These are phyloP conservation scores for Pachyrhizus erosus DNA, from an alignment of 306 rosid genomes.

Conservation along the genomic window DNA sequence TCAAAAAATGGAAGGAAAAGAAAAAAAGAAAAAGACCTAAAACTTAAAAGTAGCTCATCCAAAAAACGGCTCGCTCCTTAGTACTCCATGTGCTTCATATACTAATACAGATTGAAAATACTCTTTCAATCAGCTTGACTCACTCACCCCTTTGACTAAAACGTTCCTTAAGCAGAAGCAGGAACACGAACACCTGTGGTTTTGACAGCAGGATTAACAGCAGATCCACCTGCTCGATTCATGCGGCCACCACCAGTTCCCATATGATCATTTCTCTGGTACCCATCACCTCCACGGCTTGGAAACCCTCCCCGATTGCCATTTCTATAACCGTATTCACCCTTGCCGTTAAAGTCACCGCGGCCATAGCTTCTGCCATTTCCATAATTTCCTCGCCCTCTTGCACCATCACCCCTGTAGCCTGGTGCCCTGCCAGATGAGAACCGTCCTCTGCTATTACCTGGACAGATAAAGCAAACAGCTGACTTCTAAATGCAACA, in stretches of 20 bases:
- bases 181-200: conserved; percentile 55
- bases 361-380: conserved; percentile 73
- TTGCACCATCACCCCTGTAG: conserved; percentile 70
- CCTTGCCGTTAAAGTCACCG: conserved; percentile 58
- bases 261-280: conserved; percentile 59
- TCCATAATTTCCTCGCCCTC: conserved; percentile 80
- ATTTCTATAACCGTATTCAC: conserved; percentile 66
- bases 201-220: conserved; percentile 54
- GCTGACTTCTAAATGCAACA: background rate
- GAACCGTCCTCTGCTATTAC: conserved; percentile 66
- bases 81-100: conserved; percentile 46
- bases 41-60: conserved; percentile 44
- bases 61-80: conserved; percentile 36
- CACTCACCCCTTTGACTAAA: background rate
- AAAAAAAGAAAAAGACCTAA: conserved; percentile 35
- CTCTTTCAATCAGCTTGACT: conserved; percentile 27
- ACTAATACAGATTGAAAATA: conserved; percentile 40
- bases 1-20: background rate
- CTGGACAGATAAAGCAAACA: conserved; percentile 51
- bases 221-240: conserved; percentile 59
- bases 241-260: conserved; percentile 57
- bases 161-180: conserved; percentile 65
- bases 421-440: conserved; percentile 63
- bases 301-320: conserved; percentile 62
- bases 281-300: conserved; percentile 70